These are phyloP conservation scores for Paragyromitra xinjiangensis DNA, from an alignment of 495 filamentous ascomycete species.

Conservation along the genomic window DNA sequence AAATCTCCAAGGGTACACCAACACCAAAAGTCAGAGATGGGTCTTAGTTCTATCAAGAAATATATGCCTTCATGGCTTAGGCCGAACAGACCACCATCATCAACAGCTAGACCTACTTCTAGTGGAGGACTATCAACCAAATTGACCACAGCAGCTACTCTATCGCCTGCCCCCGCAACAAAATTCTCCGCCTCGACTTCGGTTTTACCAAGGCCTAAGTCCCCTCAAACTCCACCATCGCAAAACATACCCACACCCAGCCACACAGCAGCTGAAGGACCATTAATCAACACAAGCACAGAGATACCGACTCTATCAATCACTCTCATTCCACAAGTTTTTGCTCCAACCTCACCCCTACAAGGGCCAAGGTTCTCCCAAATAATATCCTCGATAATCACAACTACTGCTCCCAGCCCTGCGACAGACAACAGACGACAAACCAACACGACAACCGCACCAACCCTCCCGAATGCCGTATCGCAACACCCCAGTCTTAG, in stretches of 20 bases:
- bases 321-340: background rate
- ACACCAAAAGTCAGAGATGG: too few species aligned
- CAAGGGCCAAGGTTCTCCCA: background rate
- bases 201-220: background rate
- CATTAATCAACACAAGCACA: background rate
- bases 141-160: background rate
- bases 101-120: background rate
- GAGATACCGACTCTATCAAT: background rate
- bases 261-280: background rate
- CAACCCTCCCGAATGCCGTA: background rate
- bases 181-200: background rate
- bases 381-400: background rate
- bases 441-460: background rate
- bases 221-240: background rate
- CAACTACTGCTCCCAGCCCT: background rate
- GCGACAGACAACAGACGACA: background rate
- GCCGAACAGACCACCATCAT: too few species aligned
- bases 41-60: too few species aligned
- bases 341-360: background rate
- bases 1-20: too few species aligned
- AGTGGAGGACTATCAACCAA: background rate
- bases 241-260: background rate
- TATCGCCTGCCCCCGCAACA: background rate
- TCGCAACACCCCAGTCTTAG: background rate
- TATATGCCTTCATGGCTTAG: too few species aligned